Percentiles rank a stretch among this genome's conserved stretches.
Evolutionary conservation across 208 protist species (phyloP).

Genomic region (Angomonas ambiguus): DNA sequence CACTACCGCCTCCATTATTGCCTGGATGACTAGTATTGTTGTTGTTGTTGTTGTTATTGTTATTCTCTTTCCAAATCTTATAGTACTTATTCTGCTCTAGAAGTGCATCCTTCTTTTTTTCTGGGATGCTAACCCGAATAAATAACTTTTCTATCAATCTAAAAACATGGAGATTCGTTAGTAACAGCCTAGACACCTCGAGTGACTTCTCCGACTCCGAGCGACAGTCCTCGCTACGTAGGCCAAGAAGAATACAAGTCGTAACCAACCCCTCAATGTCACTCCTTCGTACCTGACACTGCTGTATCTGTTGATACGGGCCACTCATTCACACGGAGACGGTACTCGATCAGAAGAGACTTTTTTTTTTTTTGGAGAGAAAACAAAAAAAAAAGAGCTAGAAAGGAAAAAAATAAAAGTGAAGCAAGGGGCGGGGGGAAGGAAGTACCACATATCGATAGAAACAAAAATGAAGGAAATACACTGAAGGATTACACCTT

Average conservation of each 20-base stretch:
- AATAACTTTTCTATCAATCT: not conserved
- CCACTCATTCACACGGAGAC: too few species aligned
- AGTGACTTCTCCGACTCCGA: too few species aligned
- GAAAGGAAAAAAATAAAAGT: not conserved
- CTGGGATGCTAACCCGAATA: not conserved
- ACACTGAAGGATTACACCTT: conserved; percentile 10
- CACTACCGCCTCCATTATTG: too few species aligned
- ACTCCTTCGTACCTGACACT: not conserved
- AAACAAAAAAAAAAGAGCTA: conserved; percentile 19
- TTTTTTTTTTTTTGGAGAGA: conserved; percentile 7
- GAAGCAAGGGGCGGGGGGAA: not conserved
- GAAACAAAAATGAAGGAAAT: conserved; percentile 12
- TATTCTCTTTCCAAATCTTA: not conserved
- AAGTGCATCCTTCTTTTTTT: not conserved
- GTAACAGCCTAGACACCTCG: not conserved
- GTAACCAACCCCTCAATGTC: not conserved
- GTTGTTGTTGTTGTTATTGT: too few species aligned
- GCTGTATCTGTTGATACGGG: not conserved
- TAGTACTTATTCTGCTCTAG: not conserved
- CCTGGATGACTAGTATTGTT: too few species aligned
- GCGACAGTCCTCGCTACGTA: not conserved
- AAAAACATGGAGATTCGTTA: not conserved
- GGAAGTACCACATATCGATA: not conserved
- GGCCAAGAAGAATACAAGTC: not conserved
- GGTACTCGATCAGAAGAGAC: too few species aligned